Evolutionary conservation across 1,139 yeast genomes (phyloP).

Genomic region (Meyerozyma guilliermondii): DNA sequence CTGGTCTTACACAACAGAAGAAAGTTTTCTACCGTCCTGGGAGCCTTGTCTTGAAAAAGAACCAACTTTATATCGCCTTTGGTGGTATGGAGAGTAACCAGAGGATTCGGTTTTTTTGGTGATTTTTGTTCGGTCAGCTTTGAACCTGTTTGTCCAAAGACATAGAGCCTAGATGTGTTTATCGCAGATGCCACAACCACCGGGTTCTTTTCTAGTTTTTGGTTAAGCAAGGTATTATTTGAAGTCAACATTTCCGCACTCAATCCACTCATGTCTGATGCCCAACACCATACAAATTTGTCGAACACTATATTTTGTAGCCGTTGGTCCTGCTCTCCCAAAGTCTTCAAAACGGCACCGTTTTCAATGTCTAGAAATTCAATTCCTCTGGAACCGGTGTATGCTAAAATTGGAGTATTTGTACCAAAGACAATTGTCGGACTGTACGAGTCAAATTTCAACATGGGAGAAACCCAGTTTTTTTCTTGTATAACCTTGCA

Average conservation of each 20-base stretch:
- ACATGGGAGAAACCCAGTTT: neutral
- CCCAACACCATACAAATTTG: constrained; percentile 12
- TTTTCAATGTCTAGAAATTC: constrained; percentile 26
- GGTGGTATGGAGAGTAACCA: constrained; percentile 36
- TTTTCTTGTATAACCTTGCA: constrained; percentile 22
- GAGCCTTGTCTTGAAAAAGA: constrained; percentile 32
- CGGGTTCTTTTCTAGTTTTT: constrained; percentile 26
- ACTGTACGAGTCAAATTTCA: neutral
- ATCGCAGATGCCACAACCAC: constrained; percentile 29
- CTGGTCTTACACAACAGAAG: constrained; percentile 27
- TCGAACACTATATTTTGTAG: constrained; percentile 21
- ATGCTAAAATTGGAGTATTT: constrained; percentile 27
- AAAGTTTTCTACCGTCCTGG: constrained; percentile 43
- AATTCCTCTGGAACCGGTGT: constrained; percentile 29
- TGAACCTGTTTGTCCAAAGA: constrained; percentile 2
- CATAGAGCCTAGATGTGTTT: neutral
- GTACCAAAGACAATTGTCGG: constrained; percentile 23
- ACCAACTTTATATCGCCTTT: constrained; percentile 40
- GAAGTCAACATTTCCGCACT: constrained; percentile 33
- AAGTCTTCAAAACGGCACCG: constrained; percentile 17
- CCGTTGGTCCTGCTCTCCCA: constrained; percentile 29
- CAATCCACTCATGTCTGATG: constrained; percentile 11
- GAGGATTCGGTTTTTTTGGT: constrained; percentile 2
- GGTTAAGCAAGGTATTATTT: constrained; percentile 28
- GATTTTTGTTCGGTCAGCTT: neutral